Percentiles rank a stretch among this genome's conserved stretches.
phyloP scores from a whole-genome alignment of 2,329 filamentous ascomycete species.

The Clonostachys chloroleuca region DNA sequence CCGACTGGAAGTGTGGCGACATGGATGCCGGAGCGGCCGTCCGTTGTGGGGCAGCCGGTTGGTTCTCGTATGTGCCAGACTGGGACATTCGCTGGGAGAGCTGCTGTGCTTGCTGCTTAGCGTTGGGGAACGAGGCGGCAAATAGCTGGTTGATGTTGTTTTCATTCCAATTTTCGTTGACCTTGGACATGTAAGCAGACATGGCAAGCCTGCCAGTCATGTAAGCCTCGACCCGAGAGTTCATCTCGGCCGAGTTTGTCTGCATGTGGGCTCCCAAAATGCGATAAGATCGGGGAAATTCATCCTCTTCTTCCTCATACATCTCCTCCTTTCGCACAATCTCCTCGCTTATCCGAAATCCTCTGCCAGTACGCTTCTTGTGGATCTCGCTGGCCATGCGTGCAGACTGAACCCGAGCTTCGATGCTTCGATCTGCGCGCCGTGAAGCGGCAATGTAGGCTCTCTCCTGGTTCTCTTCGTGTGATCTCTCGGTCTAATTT shows the following conservation, averaged over 20 bases:
- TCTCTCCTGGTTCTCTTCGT: conserved; percentile 79
- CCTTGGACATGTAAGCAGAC: conserved; percentile 29
- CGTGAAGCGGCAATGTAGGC: conserved; percentile 91
- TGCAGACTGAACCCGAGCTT: conserved; percentile 85
- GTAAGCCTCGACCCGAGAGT: conserved; percentile 51
- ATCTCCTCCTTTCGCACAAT: conserved; percentile 89
- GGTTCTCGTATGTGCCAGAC: background rate
- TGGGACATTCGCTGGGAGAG: conserved; percentile 3
- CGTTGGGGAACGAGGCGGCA: conserved; percentile 37
- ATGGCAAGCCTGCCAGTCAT: conserved; percentile 35
- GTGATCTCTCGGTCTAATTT: conserved; percentile 69
- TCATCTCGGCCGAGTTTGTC: conserved; percentile 56
- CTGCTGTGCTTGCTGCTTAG: conserved; percentile 12
- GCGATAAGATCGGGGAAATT: conserved; percentile 63
- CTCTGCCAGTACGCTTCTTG: conserved; percentile 80
- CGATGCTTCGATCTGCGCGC: conserved; percentile 78
- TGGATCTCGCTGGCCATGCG: conserved; percentile 86
- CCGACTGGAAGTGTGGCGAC: conserved; percentile 11
- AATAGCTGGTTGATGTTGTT: conserved; percentile 43
- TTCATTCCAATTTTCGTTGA: conserved; percentile 31
- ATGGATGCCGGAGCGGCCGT: conserved; percentile 7
- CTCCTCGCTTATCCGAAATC: conserved; percentile 75
- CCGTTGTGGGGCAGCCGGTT: background rate
- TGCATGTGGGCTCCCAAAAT: conserved; percentile 59
- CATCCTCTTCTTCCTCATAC: conserved; percentile 93